Evolutionary conservation across 2,329 filamentous ascomycete genomes (phyloP), one percentile per base, ranked within the genome.

Genomic region (Zymoseptoria brevis): DNA sequence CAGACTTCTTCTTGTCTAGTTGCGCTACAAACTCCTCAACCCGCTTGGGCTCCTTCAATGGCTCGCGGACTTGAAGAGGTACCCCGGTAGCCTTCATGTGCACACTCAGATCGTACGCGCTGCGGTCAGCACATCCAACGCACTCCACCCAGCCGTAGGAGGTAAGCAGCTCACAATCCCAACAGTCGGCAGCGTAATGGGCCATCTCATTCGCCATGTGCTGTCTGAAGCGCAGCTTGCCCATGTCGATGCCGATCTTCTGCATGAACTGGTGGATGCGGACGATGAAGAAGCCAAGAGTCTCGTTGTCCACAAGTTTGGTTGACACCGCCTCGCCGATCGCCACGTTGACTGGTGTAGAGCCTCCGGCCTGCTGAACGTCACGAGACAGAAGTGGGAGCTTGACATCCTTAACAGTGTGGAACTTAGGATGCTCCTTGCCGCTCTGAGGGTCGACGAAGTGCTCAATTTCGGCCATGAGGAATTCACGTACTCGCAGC

Each of bases 381-480:
- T 94, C 80, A 52, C 90, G 87, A 74, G 94, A 88, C 53, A 99
- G 83, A 24, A 99, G 84, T 57, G 87, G 84, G 59, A 99, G 82
- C 78, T 96, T 87, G 53, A 94, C 77, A 67, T 96, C 80, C 71
- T 90, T 87, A 60, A 99, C 87, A 69, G 96, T 89, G 52, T 84
- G 77, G 76, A 99, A 99, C 58, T 92, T 88, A 56, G 82, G 77
- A 74, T 99, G 94, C 78, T 94, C 95, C 85, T 99, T 99, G 76
- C 91, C 90, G 72, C 90, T 86, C 71, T 94, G 82, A 9, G 94
- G 94, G 71, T 99, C 94, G 66, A 99, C 94, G 72, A 90, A 99
- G 76, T 99, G 94, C 79, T 99, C 94, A 68, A 99, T 96, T 77
- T 99, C 94, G 22, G 93, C 94, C 94, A 99, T 97, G 69, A 96